These are phyloP conservation scores for Coffea canephora DNA, from an alignment of 257 asterid species.

Conservation along the genomic window DNA sequence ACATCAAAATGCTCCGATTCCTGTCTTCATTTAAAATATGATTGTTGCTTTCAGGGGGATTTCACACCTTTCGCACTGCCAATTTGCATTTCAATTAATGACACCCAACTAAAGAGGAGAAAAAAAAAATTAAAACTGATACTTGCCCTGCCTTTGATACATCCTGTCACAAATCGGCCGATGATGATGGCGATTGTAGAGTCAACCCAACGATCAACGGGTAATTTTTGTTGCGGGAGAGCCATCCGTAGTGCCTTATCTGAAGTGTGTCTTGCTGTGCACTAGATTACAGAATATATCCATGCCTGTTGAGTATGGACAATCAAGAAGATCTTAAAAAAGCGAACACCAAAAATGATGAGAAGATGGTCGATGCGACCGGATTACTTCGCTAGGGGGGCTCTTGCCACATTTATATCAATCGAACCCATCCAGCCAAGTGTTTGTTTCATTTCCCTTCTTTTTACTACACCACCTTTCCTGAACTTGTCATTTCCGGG, in stretches of 20 bases:
- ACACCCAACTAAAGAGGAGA: too few species aligned
- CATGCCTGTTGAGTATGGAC: slow-evolving; percentile 2
- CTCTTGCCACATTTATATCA: not conserved
- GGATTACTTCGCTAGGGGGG: not conserved
- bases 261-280: not conserved
- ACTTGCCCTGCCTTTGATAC: not conserved
- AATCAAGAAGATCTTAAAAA: not conserved
- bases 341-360: not conserved
- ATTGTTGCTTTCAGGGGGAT: too few species aligned
- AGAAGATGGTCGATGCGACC: not conserved
- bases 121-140: too few species aligned
- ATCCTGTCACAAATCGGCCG: not conserved
- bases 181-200: not conserved
- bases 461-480: too few species aligned
- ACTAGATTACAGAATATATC: not conserved
- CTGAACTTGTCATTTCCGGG: not conserved
- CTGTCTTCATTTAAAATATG: too few species aligned
- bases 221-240: not conserved
- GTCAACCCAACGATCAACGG: too few species aligned
- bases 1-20: too few species aligned
- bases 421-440: not conserved
- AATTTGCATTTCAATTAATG: too few species aligned
- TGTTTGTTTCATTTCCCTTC: not conserved
- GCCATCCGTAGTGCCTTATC: slow-evolving; percentile 8
- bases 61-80: too few species aligned